A percentile compares a stretch with the other conserved stretches of the same genome.
Evolutionary conservation across 495 filamentous ascomycete genomes (phyloP).

Genomic region (Trichoderma asperelloides): DNA sequence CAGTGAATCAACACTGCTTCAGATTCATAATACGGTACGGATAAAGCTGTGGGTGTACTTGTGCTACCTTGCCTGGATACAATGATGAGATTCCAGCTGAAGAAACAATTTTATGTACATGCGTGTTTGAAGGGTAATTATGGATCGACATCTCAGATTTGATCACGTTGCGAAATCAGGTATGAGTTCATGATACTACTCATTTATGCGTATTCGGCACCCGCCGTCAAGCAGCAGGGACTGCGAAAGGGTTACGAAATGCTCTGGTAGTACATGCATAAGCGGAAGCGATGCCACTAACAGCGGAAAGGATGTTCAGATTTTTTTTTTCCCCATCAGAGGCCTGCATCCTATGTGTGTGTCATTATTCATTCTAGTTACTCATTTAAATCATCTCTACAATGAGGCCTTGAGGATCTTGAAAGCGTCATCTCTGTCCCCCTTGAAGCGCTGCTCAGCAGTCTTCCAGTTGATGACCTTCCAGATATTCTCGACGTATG

Average conservation of each 20-base stretch:
- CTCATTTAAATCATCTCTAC: constrained; percentile 11
- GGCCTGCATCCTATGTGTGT: neutral
- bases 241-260: neutral
- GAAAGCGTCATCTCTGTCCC: constrained; percentile 27
- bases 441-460: constrained; percentile 70
- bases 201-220: neutral
- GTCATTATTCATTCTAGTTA: neutral
- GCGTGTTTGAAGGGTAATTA: neutral
- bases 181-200: neutral
- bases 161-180: neutral
- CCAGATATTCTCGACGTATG: constrained; percentile 95
- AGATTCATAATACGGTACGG: neutral
- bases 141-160: neutral
- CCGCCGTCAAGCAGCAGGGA: neutral
- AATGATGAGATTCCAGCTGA: neutral
- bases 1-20: neutral
- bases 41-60: neutral
- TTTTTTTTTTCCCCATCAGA: neutral
- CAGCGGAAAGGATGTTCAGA: neutral
- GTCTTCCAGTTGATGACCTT: constrained; percentile 97
- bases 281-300: neutral
- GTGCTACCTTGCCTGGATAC: neutral
- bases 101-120: neutral
- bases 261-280: neutral
- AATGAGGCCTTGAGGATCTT: constrained; percentile 25